These are phyloP conservation scores for Coniochaeta pulveracea DNA, from an alignment of 2,329 filamentous ascomycete species.

Conservation along the genomic window DNA sequence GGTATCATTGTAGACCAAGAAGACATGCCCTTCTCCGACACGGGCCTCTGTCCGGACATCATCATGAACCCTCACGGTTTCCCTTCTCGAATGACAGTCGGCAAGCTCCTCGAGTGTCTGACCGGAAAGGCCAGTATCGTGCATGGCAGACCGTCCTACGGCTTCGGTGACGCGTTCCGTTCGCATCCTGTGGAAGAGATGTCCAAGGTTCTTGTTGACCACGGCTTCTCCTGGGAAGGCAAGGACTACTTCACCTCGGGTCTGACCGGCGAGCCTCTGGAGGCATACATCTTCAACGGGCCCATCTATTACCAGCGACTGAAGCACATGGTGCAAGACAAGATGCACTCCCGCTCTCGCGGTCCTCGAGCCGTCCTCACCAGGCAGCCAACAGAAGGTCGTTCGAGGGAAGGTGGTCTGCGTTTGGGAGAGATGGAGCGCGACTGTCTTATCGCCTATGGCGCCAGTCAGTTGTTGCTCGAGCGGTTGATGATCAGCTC, in stretches of 20 bases:
- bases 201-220: constrained; percentile 69
- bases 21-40: constrained; percentile 91
- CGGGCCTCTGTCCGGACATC: constrained; percentile 87
- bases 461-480: constrained; percentile 80
- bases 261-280: constrained; percentile 85
- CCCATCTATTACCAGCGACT: constrained; percentile 99
- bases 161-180: constrained; percentile 70
- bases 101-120: constrained; percentile 91
- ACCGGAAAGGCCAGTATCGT: constrained; percentile 90
- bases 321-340: constrained; percentile 99
- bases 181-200: constrained; percentile 79
- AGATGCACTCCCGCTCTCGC: constrained; percentile 92
- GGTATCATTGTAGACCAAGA: constrained; percentile 95
- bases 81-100: constrained; percentile 98
- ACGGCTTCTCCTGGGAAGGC: constrained; percentile 92
- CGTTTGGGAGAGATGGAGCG: constrained; percentile 97
- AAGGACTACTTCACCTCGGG: constrained; percentile 95
- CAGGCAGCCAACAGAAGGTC: constrained; percentile 89
- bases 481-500: constrained; percentile 92
- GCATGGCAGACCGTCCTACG: constrained; percentile 77
- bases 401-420: constrained; percentile 83
- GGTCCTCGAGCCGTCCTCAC: constrained; percentile 88
- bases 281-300: constrained; percentile 96
- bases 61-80: constrained; percentile 99
- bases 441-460: constrained; percentile 95